These are phyloP conservation scores for Calcarisporium arbuscula DNA, from an alignment of 2,329 filamentous ascomycete species.

Conservation along the genomic window DNA sequence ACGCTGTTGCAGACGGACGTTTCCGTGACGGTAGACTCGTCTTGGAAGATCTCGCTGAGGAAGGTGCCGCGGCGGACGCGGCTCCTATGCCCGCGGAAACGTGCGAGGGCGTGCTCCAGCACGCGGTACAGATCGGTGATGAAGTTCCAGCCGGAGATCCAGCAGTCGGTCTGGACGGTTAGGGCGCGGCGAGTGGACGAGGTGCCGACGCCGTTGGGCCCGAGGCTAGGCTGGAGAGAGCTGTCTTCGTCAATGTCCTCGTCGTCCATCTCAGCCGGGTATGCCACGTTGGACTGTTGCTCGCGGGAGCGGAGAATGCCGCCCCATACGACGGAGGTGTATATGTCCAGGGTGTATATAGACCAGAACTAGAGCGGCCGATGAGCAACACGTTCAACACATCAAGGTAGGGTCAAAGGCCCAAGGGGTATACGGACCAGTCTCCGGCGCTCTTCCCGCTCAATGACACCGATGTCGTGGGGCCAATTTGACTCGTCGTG, in stretches of 20 bases:
- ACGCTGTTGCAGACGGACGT: slow-evolving; percentile 15
- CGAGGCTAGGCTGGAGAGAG: slow-evolving; percentile 3
- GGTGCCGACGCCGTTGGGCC: slow-evolving; percentile 4
- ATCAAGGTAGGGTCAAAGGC: too few relatives aligned
- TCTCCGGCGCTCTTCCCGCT: slow-evolving; percentile 39
- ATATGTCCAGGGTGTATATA: slow-evolving; percentile 51
- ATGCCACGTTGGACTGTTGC: slow-evolving; percentile 16
- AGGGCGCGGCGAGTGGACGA: slow-evolving; percentile 5
- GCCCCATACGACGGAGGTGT: slow-evolving; percentile 45
- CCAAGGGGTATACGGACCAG: slow-evolving; percentile 29
- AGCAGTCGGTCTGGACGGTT: slow-evolving; percentile 22
- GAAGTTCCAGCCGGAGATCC: slow-evolving; percentile 53
- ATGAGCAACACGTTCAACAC: background rate
- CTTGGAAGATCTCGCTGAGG: slow-evolving; percentile 15
- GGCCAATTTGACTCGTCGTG: slow-evolving; percentile 51
- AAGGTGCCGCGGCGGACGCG: slow-evolving; percentile 11
- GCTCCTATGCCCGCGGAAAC: slow-evolving; percentile 14
- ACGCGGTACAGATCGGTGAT: slow-evolving; percentile 50
- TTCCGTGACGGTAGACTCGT: slow-evolving; percentile 12
- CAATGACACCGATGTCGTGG: slow-evolving; percentile 32
- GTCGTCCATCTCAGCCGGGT: slow-evolving; percentile 28
- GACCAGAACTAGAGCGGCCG: slow-evolving; percentile 45
- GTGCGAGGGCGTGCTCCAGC: slow-evolving; percentile 41
- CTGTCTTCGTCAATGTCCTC: slow-evolving; percentile 29
- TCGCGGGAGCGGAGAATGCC: slow-evolving; percentile 16